phyloP scores from a whole-genome alignment of 164 flowering plant species.

The Buxus sempervirens region DNA sequence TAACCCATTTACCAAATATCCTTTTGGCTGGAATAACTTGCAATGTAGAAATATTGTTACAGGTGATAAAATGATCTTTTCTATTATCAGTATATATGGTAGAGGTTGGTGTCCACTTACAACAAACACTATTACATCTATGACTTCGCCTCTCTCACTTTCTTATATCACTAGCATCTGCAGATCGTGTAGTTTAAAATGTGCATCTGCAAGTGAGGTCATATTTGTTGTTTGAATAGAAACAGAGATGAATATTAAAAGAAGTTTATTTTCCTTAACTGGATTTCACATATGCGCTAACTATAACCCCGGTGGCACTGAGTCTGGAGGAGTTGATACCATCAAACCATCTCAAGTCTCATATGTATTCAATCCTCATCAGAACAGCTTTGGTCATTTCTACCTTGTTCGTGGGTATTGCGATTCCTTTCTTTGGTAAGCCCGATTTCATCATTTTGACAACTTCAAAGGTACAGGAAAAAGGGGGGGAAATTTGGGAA shows the following conservation, averaged over 20 bases:
- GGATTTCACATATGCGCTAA: constrained; percentile 70
- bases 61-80: neutral
- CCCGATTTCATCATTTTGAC: neutral
- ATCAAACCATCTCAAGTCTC: constrained; percentile 52
- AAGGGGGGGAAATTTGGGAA: too few species aligned
- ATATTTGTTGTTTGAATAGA: too few species aligned
- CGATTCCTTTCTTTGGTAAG: constrained; percentile 88
- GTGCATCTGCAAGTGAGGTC: too few species aligned
- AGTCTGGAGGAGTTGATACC: constrained; percentile 94
- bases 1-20: constrained; percentile 98
- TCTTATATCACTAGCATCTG: too few species aligned
- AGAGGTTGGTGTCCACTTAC: too few species aligned
- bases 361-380: constrained; percentile 61
- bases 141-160: too few species aligned
- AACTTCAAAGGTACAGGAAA: neutral
- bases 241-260: neutral
- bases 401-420: constrained; percentile 68
- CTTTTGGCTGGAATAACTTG: constrained; percentile 30
- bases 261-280: constrained; percentile 38
- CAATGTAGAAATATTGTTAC: neutral
- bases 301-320: constrained; percentile 88
- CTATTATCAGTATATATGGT: too few species aligned
- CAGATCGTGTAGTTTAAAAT: too few species aligned
- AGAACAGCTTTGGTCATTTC: constrained; percentile 82
- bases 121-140: too few species aligned